These are phyloP conservation scores for Apiospora koreana DNA, from an alignment of 2,329 filamentous ascomycete genomes.

Conservation along the genomic window DNA sequence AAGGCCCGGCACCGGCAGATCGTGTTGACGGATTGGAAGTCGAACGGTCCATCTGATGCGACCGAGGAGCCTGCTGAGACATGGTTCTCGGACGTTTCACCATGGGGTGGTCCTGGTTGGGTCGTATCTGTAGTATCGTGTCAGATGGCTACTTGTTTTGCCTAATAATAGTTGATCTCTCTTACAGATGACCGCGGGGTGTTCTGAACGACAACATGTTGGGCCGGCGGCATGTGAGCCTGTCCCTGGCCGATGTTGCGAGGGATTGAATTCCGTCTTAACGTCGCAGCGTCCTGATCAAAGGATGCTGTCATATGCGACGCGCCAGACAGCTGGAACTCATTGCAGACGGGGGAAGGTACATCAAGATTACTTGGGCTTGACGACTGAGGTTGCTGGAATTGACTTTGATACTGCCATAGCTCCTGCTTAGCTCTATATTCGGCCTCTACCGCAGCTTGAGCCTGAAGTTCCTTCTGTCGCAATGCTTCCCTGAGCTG, in stretches of 20 bases:
- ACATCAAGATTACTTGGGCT: slow-evolving; percentile 24
- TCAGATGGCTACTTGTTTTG: slow-evolving; percentile 16
- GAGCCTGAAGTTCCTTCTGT: slow-evolving; percentile 20
- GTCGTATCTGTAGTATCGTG: slow-evolving; percentile 29
- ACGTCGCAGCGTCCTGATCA: slow-evolving; percentile 25
- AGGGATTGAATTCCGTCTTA: slow-evolving; percentile 32
- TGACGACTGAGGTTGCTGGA: slow-evolving; percentile 26
- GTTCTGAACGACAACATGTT: neutral
- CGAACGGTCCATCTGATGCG: slow-evolving; percentile 46
- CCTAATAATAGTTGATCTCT: slow-evolving; percentile 19
- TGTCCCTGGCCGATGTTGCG: slow-evolving; percentile 20
- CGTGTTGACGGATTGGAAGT: slow-evolving; percentile 43
- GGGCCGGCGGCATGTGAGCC: slow-evolving; percentile 18
- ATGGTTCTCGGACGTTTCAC: slow-evolving; percentile 34
- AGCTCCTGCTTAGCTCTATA: slow-evolving; percentile 26
- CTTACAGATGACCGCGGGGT: slow-evolving; percentile 29
- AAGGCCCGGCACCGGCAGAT: slow-evolving; percentile 38
- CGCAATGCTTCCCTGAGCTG: slow-evolving; percentile 26
- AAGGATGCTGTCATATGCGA: slow-evolving; percentile 20
- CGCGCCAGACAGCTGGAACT: slow-evolving; percentile 30
- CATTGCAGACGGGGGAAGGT: slow-evolving; percentile 22
- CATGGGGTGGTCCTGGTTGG: slow-evolving; percentile 22
- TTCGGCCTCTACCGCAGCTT: slow-evolving; percentile 24
- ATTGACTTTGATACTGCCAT: slow-evolving; percentile 27
- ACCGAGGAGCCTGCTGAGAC: slow-evolving; percentile 34